Evolutionary conservation across 768 basidiomycete genomes (phyloP).

Genomic region (Lentinula edodes): DNA sequence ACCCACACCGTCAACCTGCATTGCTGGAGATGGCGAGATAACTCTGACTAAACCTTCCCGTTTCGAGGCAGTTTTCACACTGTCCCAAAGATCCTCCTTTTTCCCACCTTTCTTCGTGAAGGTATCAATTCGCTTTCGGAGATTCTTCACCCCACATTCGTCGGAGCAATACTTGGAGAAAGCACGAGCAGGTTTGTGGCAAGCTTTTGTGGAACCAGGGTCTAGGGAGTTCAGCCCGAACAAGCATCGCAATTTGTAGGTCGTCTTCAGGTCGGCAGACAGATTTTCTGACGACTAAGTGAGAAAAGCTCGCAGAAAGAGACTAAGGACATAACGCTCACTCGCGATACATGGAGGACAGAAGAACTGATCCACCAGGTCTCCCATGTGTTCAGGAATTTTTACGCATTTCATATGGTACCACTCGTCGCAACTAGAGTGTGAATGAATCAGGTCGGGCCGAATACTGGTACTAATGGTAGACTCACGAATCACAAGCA

Average conservation of each 20-base stretch:
- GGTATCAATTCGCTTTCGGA: conserved; percentile 56
- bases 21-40: conserved; percentile 20
- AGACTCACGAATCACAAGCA: conserved; percentile 79
- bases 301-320: not conserved
- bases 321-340: conserved; percentile 31
- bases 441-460: not conserved
- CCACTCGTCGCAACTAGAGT: conserved; percentile 84
- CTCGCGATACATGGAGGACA: conserved; percentile 78
- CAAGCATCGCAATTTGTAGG: conserved; percentile 78
- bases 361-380: conserved; percentile 89
- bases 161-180: conserved; percentile 93
- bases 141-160: conserved; percentile 75
- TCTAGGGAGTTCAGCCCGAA: conserved; percentile 59
- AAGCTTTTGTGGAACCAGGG: conserved; percentile 59
- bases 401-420: conserved; percentile 84
- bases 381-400: conserved; percentile 76
- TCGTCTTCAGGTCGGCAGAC: conserved; percentile 56
- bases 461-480: not conserved
- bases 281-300: conserved; percentile 44
- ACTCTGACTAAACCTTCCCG: conserved; percentile 65
- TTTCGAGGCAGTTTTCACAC: conserved; percentile 62
- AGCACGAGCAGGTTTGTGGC: conserved; percentile 73
- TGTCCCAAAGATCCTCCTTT: conserved; percentile 65
- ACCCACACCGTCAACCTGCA: conserved; percentile 13
- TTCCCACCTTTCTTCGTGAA: conserved; percentile 62